phyloP scores from a whole-genome alignment of 306 rosid species.

The Vigna trinervia region DNA sequence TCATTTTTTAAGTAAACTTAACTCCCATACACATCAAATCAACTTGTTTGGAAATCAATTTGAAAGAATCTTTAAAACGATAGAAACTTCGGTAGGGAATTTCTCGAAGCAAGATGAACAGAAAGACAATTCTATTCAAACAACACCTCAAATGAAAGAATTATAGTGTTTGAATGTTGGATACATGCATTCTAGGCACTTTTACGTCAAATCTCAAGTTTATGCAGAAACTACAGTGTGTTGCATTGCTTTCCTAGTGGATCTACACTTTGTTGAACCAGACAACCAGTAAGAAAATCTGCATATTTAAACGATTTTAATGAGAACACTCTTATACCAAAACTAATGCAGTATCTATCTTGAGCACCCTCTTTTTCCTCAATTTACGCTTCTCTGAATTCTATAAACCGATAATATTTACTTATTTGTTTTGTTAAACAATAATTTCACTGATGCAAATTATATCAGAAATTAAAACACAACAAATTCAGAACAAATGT shows the following conservation, averaged over 20 bases:
- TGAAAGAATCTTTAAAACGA: neutral
- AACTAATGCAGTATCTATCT: neutral
- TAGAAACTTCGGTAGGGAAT: neutral
- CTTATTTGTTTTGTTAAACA: neutral
- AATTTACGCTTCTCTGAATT: neutral
- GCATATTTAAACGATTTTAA: neutral
- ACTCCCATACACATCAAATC: neutral
- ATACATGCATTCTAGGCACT: neutral
- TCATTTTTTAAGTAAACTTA: neutral
- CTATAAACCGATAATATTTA: neutral
- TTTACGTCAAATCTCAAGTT: neutral
- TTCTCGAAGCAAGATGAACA: neutral
- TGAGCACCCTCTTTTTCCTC: neutral
- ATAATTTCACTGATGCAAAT: neutral
- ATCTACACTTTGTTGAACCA: neutral
- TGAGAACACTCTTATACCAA: neutral
- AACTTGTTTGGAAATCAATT: neutral
- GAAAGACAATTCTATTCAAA: neutral
- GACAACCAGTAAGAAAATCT: neutral
- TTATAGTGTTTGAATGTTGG: neutral
- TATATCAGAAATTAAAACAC: neutral
- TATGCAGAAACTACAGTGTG: neutral
- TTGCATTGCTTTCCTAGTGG: neutral
- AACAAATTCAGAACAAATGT: neutral
- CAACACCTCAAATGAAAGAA: neutral